Conservation (phyloP, 2,329 filamentous ascomycete genomes). For the Penicillium occitanis region DNA sequence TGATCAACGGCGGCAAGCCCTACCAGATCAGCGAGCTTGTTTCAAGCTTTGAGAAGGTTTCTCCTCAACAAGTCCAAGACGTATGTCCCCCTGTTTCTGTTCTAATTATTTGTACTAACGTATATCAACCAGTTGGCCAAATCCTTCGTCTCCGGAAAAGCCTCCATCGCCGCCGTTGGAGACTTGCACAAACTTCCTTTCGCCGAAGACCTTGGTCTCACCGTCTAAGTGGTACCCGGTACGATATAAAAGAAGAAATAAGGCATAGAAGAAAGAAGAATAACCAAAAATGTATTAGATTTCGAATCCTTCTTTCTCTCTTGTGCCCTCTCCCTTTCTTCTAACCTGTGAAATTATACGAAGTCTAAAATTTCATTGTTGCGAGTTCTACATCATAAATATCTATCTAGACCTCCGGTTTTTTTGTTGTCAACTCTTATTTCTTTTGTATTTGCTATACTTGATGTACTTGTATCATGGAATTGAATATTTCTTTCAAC, state of each 20-base stretch:
- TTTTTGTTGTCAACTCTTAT: not conserved
- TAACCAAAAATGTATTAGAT: conserved; percentile 3
- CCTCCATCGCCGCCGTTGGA: conserved; percentile 83
- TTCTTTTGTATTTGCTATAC: conserved; percentile 9
- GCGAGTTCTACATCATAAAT: conserved; percentile 13
- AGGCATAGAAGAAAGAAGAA: not conserved
- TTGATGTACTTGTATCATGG: conserved; percentile 17
- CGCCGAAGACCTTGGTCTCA: conserved; percentile 89
- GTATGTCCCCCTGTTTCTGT: conserved; percentile 55
- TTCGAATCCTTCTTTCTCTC: not conserved
- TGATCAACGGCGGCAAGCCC: conserved; percentile 77
- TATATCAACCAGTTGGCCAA: conserved; percentile 69
- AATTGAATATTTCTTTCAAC: not conserved
- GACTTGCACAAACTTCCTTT: conserved; percentile 89
- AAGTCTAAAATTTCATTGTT: conserved; percentile 9
- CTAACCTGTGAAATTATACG: conserved; percentile 12
- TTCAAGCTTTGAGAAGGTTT: conserved; percentile 77
- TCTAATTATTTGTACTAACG: conserved; percentile 26
- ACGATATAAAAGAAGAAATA: conserved; percentile 8
- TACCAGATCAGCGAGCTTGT: conserved; percentile 80
- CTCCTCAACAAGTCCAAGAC: conserved; percentile 77
- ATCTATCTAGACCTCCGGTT: conserved; percentile 3
- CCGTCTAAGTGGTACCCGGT: conserved; percentile 64
- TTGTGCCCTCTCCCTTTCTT: not conserved
- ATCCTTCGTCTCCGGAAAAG: conserved; percentile 81